Evolutionary conservation across 1,284 basidiomycete species (phyloP).

Genomic region (Pseudozyma thailandica): DNA sequence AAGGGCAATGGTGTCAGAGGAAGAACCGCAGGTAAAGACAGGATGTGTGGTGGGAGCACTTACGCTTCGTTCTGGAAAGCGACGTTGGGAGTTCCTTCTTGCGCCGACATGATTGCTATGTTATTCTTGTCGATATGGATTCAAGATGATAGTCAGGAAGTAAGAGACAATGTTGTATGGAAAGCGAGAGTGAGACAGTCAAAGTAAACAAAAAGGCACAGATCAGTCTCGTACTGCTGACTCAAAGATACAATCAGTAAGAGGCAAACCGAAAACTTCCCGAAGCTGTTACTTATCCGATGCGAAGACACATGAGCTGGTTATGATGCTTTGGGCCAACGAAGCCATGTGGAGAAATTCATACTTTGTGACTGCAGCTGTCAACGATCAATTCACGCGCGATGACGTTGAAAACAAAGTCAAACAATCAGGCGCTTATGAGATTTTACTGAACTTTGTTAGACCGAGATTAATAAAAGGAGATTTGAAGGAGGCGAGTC

Average conservation of each 20-base stretch:
- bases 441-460: background rate
- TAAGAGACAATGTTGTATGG: background rate
- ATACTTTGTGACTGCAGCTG: background rate
- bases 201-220: background rate
- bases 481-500: too few relatives aligned
- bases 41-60: background rate
- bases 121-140: too few relatives aligned
- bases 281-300: background rate
- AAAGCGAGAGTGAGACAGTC: background rate
- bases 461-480: background rate
- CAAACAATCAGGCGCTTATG: background rate
- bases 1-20: background rate
- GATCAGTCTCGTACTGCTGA: constrained; percentile 1
- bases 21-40: background rate
- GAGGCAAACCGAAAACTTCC: constrained; percentile 1
- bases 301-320: background rate
- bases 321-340: too few relatives aligned
- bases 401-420: background rate
- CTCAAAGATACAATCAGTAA: constrained; percentile 1
- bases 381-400: background rate
- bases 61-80: constrained; percentile 54
- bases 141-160: too few relatives aligned
- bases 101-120: constrained; percentile 21
- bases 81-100: constrained; percentile 45
- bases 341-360: constrained; percentile 4